phyloP scores from a whole-genome alignment of 2,329 filamentous ascomycete genomes.

The Parafenestella ontariensis region DNA sequence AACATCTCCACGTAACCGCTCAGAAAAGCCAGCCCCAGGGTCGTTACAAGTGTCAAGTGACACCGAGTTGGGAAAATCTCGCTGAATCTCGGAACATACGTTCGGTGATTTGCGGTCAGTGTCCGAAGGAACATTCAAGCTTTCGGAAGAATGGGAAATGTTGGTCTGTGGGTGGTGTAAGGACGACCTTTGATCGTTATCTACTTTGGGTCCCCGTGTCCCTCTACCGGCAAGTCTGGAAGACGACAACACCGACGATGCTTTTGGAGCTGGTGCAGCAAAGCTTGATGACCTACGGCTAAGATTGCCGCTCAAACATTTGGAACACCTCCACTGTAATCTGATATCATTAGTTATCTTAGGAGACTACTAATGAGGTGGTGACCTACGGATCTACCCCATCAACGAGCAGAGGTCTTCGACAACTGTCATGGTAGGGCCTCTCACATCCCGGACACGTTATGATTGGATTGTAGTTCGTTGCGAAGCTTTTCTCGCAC shows the following conservation, averaged over 20 bases:
- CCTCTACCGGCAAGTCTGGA: no score
- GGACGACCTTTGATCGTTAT: background rate
- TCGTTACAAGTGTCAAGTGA: background rate
- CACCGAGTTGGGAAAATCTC: background rate
- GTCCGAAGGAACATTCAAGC: background rate
- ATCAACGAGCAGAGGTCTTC: conserved; percentile 25
- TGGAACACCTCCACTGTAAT: conserved; percentile 16
- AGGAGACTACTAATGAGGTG: background rate
- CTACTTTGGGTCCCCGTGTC: background rate
- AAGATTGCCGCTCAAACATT: conserved; percentile 14
- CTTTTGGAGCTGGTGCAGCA: background rate
- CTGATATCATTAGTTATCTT: conserved; percentile 14
- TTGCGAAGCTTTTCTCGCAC: conserved; percentile 34
- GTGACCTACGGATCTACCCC: conserved; percentile 17
- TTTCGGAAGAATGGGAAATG: background rate
- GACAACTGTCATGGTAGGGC: conserved; percentile 47
- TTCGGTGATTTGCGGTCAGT: background rate
- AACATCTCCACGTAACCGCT: background rate
- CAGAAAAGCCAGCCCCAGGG: background rate
- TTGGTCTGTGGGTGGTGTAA: background rate
- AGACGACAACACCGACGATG: background rate
- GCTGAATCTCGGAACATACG: background rate
- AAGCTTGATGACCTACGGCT: background rate
- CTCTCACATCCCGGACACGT: conserved; percentile 43
- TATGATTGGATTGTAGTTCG: conserved; percentile 36